Evolutionary conservation across 2,329 filamentous ascomycete species (phyloP).

Genomic region (Scolecobasidium constrictum): DNA sequence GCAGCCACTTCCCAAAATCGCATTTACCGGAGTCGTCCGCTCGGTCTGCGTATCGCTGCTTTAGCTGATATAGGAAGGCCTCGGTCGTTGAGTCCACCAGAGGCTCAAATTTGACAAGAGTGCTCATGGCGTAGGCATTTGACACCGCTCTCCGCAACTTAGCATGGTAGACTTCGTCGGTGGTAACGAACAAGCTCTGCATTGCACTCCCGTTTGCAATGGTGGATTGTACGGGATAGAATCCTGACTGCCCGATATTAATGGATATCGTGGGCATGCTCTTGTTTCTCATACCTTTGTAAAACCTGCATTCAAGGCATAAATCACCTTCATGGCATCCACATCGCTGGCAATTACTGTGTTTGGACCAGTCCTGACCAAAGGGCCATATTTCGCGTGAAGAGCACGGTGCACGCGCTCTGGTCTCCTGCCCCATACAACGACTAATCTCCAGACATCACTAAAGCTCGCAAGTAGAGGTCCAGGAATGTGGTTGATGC

Average conservation of each 20-base stretch:
- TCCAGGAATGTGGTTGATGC: slow-evolving; percentile 35
- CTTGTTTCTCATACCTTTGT: no score
- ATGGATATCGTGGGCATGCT: no score
- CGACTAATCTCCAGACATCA: slow-evolving; percentile 31
- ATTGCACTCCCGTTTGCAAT: no score
- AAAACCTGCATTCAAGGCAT: slow-evolving; percentile 29
- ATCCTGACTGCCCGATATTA: no score
- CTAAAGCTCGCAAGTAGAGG: slow-evolving; percentile 35
- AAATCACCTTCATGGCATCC: slow-evolving; percentile 30
- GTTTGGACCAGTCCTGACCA: slow-evolving; percentile 12
- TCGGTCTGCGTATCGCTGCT: slow-evolving; percentile 26
- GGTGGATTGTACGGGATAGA: no score
- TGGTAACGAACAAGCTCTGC: no score
- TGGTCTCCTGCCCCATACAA: slow-evolving; percentile 26
- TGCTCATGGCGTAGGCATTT: no score
- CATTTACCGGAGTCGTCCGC: slow-evolving; percentile 19
- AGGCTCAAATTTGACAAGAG: no score
- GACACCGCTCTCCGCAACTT: no score
- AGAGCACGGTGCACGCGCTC: slow-evolving; percentile 28
- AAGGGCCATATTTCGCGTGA: slow-evolving; percentile 36
- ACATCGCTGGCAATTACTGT: slow-evolving; percentile 13
- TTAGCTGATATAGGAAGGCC: slow-evolving; percentile 33
- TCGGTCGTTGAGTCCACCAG: no score
- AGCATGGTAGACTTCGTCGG: no score
- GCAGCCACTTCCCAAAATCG: slow-evolving; percentile 33